These are phyloP conservation scores for Cyclaneusma minus DNA, from an alignment of 2,329 filamentous ascomycete species.

Conservation along the genomic window DNA sequence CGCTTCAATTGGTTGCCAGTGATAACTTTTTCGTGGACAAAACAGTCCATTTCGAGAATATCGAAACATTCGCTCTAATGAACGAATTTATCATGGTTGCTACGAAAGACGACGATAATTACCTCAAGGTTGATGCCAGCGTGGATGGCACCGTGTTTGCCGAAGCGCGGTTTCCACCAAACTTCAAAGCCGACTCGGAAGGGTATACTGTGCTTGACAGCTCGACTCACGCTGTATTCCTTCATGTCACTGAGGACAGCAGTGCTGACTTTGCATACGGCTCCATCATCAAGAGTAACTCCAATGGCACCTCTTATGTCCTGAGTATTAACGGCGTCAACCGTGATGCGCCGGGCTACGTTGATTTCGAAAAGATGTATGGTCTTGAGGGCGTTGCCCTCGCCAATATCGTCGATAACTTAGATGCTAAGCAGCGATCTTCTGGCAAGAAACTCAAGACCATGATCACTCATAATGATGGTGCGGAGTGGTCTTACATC, in stretches of 20 bases:
- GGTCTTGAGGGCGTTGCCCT: slow-evolving; percentile 81
- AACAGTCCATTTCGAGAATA: slow-evolving; percentile 47
- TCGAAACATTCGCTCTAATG: slow-evolving; percentile 86
- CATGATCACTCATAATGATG: slow-evolving; percentile 93
- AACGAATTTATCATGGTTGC: slow-evolving; percentile 91
- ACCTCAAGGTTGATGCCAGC: slow-evolving; percentile 65
- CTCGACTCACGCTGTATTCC: slow-evolving; percentile 83
- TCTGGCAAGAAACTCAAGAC: slow-evolving; percentile 70
- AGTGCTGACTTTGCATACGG: slow-evolving; percentile 55
- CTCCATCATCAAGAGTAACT: slow-evolving; percentile 93
- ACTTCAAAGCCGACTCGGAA: slow-evolving; percentile 53
- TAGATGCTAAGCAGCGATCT: slow-evolving; percentile 36
- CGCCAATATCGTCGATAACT: slow-evolving; percentile 73
- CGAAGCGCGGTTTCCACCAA: slow-evolving; percentile 68
- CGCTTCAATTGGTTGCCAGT: slow-evolving; percentile 59
- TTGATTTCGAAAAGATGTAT: slow-evolving; percentile 93
- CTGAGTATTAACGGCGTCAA: slow-evolving; percentile 72
- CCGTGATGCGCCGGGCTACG: slow-evolving; percentile 58
- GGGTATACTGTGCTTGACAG: slow-evolving; percentile 88
- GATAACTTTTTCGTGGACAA: slow-evolving; percentile 60
- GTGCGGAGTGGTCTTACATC: slow-evolving; percentile 69
- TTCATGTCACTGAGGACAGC: slow-evolving; percentile 74
- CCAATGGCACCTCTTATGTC: slow-evolving; percentile 91
- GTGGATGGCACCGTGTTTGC: slow-evolving; percentile 75
- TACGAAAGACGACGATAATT: slow-evolving; percentile 49